Evolutionary conservation across 495 filamentous ascomycete species (phyloP).

Genomic region (Mytilinidion resinicola): DNA sequence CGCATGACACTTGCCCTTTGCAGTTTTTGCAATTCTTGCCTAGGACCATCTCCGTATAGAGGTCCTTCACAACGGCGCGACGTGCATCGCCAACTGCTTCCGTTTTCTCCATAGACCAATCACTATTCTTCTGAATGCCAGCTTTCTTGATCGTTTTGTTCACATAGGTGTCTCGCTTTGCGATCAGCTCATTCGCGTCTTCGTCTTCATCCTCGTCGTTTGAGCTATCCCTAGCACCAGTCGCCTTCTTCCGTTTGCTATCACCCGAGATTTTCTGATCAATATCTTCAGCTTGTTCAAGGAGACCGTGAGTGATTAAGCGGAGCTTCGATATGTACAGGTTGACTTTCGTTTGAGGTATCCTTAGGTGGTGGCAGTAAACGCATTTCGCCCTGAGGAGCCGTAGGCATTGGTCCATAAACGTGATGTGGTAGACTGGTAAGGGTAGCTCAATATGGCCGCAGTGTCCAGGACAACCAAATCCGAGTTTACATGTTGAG

Average conservation of each 20-base stretch:
- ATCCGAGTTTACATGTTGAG: slow-evolving; percentile 76
- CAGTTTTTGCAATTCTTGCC: slow-evolving; percentile 69
- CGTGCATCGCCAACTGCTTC: slow-evolving; percentile 73
- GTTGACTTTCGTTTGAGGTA: slow-evolving; percentile 66
- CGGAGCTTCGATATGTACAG: slow-evolving; percentile 76
- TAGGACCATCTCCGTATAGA: slow-evolving; percentile 60
- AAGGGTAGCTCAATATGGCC: slow-evolving; percentile 94
- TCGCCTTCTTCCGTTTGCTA: slow-evolving; percentile 30
- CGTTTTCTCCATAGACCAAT: slow-evolving; percentile 60
- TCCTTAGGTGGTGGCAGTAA: slow-evolving; percentile 78
- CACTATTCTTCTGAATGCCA: slow-evolving; percentile 46
- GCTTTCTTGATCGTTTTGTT: slow-evolving; percentile 53
- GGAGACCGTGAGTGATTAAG: slow-evolving; percentile 76
- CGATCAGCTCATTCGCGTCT: slow-evolving; percentile 53
- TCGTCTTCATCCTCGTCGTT: slow-evolving; percentile 50
- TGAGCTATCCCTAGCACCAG: slow-evolving; percentile 44
- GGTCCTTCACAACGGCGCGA: slow-evolving; percentile 67
- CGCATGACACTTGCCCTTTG: slow-evolving; percentile 36
- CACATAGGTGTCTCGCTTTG: slow-evolving; percentile 64
- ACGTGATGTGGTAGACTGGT: slow-evolving; percentile 85
- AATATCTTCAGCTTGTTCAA: slow-evolving; percentile 64
- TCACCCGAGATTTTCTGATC: slow-evolving; percentile 22
- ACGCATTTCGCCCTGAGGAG: slow-evolving; percentile 79
- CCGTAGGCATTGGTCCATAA: slow-evolving; percentile 82
- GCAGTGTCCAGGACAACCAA: slow-evolving; percentile 80